Conservation (phyloP, 768 basidiomycete genomes). For the Podaxis sp. region DNA sequence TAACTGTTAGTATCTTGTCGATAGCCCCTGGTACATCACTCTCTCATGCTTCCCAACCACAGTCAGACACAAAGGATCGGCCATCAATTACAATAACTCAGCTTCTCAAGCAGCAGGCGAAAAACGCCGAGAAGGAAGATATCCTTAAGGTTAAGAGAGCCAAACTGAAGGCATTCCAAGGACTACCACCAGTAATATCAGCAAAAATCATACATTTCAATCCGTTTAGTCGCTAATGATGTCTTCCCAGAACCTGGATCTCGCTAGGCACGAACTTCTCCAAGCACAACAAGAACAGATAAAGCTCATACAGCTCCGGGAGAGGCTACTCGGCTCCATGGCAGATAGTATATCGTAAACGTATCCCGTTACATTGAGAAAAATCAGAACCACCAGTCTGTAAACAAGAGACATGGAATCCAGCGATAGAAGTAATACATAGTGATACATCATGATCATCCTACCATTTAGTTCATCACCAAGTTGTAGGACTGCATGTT, state of each 20-base stretch:
- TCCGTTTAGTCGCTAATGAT: neutral
- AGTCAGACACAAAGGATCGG: constrained; percentile 27
- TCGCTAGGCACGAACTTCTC: constrained; percentile 38
- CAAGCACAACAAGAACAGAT: constrained; percentile 38
- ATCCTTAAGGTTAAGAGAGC: constrained; percentile 38
- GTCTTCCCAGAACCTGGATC: constrained; percentile 36
- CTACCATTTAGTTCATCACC: neutral
- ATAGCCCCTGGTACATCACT: neutral
- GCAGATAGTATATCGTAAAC: constrained; percentile 29
- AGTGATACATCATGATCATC: neutral
- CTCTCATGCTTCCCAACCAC: neutral
- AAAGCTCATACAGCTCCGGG: constrained; percentile 41
- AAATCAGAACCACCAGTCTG: neutral
- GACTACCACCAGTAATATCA: constrained; percentile 39
- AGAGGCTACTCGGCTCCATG: constrained; percentile 43
- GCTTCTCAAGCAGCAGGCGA: constrained; percentile 33
- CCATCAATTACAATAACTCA: constrained; percentile 32
- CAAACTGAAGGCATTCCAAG: constrained; percentile 42
- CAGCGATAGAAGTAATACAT: neutral
- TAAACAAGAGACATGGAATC: neutral
- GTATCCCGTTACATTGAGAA: neutral
- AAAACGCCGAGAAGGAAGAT: constrained; percentile 30
- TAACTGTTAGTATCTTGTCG: constrained; percentile 22
- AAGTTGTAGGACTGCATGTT: neutral
- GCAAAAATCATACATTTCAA: neutral